Evolutionary conservation across 1,284 basidiomycete species (phyloP).

Genomic region (Leccinum pachyderme): DNA sequence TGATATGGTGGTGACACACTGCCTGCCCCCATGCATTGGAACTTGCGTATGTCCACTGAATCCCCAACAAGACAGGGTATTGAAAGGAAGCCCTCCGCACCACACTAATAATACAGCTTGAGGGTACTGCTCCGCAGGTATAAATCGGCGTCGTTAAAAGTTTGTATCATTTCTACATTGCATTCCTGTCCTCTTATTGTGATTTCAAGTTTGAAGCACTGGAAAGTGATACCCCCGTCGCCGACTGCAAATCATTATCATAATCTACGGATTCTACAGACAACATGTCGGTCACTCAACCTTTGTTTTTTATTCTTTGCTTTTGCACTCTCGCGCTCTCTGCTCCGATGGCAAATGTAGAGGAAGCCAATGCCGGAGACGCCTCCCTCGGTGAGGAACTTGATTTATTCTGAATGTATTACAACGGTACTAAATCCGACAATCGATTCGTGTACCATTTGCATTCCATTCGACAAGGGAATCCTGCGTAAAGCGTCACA

Average conservation of each 20-base stretch:
- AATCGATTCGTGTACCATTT: too few relatives aligned
- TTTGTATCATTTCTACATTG: too few relatives aligned
- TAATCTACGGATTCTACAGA: not conserved
- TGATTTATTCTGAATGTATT: not conserved
- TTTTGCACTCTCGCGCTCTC: not conserved
- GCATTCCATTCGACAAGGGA: too few relatives aligned
- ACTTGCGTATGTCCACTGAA: not conserved
- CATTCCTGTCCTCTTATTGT: not conserved
- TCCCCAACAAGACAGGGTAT: not conserved
- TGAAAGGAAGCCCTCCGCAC: not conserved
- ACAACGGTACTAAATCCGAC: too few relatives aligned
- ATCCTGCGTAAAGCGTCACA: too few relatives aligned
- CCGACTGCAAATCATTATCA: not conserved
- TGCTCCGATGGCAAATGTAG: not conserved
- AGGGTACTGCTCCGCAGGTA: not conserved
- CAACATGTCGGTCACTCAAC: not conserved
- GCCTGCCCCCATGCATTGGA: too few relatives aligned
- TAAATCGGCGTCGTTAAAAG: not conserved
- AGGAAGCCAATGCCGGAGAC: too few relatives aligned
- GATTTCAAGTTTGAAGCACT: not conserved
- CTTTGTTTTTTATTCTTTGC: not conserved
- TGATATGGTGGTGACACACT: too few relatives aligned
- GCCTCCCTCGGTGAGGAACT: not conserved
- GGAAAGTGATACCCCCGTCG: not conserved
- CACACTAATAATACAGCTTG: not conserved